phyloP scores from a whole-genome alignment of 1,284 basidiomycete species.

The Golubevia sp. region DNA sequence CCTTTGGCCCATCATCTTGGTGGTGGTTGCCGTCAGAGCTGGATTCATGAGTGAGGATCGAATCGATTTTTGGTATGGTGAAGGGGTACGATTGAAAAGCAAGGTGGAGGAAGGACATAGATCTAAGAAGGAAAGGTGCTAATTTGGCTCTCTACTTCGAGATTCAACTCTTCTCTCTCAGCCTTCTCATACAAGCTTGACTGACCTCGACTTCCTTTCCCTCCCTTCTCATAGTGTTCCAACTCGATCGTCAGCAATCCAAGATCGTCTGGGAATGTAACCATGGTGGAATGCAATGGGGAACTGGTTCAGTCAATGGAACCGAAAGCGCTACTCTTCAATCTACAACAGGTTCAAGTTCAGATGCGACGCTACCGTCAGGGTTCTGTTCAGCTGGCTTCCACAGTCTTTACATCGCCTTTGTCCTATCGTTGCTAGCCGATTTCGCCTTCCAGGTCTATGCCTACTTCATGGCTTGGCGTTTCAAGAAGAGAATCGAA shows the following conservation, averaged over 20 bases:
- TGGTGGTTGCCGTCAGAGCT: conserved; percentile 71
- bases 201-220: too few relatives aligned
- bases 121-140: too few relatives aligned
- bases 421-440: conserved; percentile 71
- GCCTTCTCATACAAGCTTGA: neutral
- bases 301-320: conserved; percentile 65
- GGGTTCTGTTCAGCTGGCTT: conserved; percentile 72
- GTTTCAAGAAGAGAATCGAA: conserved; percentile 53
- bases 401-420: conserved; percentile 70
- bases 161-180: neutral
- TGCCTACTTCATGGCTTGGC: conserved; percentile 51
- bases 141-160: neutral
- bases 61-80: neutral
- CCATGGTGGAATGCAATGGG: conserved; percentile 74
- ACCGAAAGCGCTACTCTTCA: conserved; percentile 63
- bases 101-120: too few relatives aligned
- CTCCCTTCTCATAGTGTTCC: conserved; percentile 24
- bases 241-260: conserved; percentile 49
- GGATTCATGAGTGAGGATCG: conserved; percentile 77
- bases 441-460: conserved; percentile 75
- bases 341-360: too few relatives aligned
- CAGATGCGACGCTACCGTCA: conserved; percentile 65
- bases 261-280: conserved; percentile 77
- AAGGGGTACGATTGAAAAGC: too few relatives aligned
- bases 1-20: conserved; percentile 74